Base-by-base conservation (phyloP, 2,329 filamentous ascomycete species). In the Pseudogymnoascus sp. region DNA sequence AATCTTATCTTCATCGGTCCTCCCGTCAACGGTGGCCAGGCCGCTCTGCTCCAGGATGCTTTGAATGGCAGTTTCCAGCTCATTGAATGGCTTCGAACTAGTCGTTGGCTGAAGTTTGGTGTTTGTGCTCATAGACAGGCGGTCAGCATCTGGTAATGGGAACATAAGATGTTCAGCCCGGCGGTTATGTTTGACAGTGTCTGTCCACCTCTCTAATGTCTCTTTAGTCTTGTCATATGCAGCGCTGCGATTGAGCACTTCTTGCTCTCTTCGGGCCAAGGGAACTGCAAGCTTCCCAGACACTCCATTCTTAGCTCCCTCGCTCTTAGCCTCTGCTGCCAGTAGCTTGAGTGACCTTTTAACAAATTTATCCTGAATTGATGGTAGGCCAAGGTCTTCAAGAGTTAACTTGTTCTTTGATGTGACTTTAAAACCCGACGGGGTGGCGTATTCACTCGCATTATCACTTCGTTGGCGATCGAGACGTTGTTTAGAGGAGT, bases 161-260 rank as follows among this genome's bases (percentile, higher is more conserved):
- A 99, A 99, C 19, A 88, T 82, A 11, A 99, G 80, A 74, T 96
- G 91, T 67, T 98, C 95, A 1, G 93, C 93, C 69, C 91, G 84
- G 65, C 95, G 89, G 75, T 97, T 97, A 33, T 91, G 86, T 77
- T 97, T 96, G 71, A 99, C 92, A 0, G 95, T 98, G 65, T 97
- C 93, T 33, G 89, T 89, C 95, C 95, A 99, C 70, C 91, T 86
- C 66, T 90, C 87, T 26, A 99, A 80, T 0, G 92, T 93, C 75
- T 97, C 89, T 71, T 96, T 96, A 60, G 91, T 93, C 79, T 96
- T 93, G 37, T 92, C 86, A 70, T 93, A 96, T 2, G 95, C 95
- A 24, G 87, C 91, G 61, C 81, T 80, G 61, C 95, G 90, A 71
- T 96, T 89, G 14, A 97, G 77, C 60, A 87, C 86, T 72, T 93